Evolutionary conservation across 106 monocot genomes (phyloP).

Genomic region (Platanthera guangdongensis): DNA sequence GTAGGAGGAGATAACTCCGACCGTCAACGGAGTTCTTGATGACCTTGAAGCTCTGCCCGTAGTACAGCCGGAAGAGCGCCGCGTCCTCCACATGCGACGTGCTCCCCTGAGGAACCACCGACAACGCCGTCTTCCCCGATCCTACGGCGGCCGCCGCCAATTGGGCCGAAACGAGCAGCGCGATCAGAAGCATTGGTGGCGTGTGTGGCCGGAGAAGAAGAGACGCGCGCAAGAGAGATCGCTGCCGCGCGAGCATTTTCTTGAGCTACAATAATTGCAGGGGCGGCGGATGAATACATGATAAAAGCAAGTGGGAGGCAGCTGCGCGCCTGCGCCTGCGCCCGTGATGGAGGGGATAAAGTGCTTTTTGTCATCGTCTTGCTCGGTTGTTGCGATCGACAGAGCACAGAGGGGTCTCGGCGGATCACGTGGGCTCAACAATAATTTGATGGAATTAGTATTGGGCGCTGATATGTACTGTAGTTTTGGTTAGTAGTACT

Average conservation of each 20-base stretch:
- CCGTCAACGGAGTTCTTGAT: constrained; percentile 90
- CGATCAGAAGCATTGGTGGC: neutral
- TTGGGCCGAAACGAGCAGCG: neutral
- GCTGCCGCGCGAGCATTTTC: too few relatives aligned
- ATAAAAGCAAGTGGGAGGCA: neutral
- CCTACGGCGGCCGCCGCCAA: neutral
- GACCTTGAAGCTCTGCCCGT: constrained; percentile 95
- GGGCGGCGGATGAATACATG: neutral
- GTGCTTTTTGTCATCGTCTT: neutral
- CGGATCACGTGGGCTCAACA: too few relatives aligned
- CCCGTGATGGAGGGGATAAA: neutral
- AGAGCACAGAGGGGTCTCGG: too few relatives aligned
- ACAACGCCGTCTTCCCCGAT: neutral
- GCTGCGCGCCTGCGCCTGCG: neutral
- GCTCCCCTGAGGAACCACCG: constrained; percentile 25
- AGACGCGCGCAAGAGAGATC: neutral
- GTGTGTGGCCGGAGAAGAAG: neutral
- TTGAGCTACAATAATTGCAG: neutral
- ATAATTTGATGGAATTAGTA: too few relatives aligned
- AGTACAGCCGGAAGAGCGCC: constrained; percentile 73
- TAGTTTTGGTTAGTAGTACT: too few relatives aligned
- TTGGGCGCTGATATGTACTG: too few relatives aligned
- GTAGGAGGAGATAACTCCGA: constrained; percentile 93
- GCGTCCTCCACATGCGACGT: constrained; percentile 65
- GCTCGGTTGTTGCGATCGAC: neutral